Conservation (phyloP, 1,284 basidiomycete genomes). For the Leccinum holopus region DNA sequence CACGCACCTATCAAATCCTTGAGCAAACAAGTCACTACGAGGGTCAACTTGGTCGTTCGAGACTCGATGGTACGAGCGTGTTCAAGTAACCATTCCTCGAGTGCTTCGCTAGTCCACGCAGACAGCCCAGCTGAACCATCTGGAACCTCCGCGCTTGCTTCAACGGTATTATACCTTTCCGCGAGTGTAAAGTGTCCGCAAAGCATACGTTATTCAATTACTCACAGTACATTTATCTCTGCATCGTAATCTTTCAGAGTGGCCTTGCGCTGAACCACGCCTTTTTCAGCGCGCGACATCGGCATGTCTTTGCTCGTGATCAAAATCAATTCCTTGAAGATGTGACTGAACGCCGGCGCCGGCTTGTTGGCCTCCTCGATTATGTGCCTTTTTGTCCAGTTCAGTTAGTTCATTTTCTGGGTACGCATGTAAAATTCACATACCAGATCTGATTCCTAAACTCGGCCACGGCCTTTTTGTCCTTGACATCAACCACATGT, state of each 20-base stretch:
- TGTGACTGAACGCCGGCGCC: constrained; percentile 28
- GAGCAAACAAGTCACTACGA: constrained; percentile 25
- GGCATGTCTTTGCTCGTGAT: neutral
- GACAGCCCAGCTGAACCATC: constrained; percentile 6
- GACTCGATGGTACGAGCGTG: constrained; percentile 28
- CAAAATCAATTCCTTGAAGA: constrained; percentile 22
- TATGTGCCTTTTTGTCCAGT: constrained; percentile 15
- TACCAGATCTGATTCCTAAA: constrained; percentile 39
- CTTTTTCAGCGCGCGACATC: constrained; percentile 25
- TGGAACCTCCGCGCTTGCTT: constrained; percentile 20
- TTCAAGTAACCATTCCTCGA: constrained; percentile 30
- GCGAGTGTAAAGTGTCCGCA: neutral
- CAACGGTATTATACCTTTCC: constrained; percentile 30
- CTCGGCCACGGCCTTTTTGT: constrained; percentile 27
- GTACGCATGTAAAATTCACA: constrained; percentile 9
- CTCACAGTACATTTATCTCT: constrained; percentile 31
- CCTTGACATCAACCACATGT: constrained; percentile 28
- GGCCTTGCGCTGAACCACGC: constrained; percentile 25
- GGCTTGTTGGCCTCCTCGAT: constrained; percentile 31
- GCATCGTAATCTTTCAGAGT: constrained; percentile 23
- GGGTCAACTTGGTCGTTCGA: constrained; percentile 14
- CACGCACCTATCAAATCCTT: constrained; percentile 37
- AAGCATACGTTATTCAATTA: neutral
- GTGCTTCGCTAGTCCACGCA: constrained; percentile 22
- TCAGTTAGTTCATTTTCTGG: neutral